Percentiles rank a stretch among this genome's conserved stretches.
phyloP scores from a whole-genome alignment of 768 basidiomycete species.

The Punctularia strigosozonata region DNA sequence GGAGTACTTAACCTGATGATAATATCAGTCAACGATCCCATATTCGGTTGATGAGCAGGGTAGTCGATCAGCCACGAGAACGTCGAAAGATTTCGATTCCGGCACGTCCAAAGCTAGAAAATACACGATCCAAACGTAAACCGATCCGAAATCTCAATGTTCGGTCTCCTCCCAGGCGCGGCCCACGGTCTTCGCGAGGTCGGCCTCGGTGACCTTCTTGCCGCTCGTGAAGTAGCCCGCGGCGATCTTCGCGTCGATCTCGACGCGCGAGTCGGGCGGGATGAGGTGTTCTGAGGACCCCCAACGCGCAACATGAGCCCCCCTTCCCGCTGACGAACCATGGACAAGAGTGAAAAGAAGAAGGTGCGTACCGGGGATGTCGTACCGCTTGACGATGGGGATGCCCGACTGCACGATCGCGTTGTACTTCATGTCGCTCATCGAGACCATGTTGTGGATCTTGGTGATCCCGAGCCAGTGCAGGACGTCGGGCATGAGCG shows the following conservation, averaged over 20 bases:
- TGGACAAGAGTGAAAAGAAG: not conserved
- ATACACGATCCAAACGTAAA: not conserved
- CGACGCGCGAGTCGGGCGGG: slow-evolving; percentile 81
- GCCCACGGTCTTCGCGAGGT: slow-evolving; percentile 78
- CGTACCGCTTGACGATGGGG: slow-evolving; percentile 69
- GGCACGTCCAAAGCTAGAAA: too few relatives aligned
- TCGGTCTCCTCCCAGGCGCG: slow-evolving; percentile 87
- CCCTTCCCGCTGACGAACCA: not conserved
- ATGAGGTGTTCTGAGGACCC: slow-evolving; percentile 67
- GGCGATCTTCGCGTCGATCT: slow-evolving; percentile 95
- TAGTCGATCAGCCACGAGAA: too few relatives aligned
- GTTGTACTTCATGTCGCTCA: slow-evolving; percentile 95
- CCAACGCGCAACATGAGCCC: not conserved
- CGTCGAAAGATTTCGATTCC: too few relatives aligned
- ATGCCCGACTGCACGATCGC: slow-evolving; percentile 89
- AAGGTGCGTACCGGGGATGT: slow-evolving; percentile 56
- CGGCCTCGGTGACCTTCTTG: slow-evolving; percentile 64
- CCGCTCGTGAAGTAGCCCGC: slow-evolving; percentile 85
- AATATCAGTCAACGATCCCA: too few relatives aligned
- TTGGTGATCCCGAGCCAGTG: slow-evolving; percentile 91
- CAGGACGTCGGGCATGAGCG: slow-evolving; percentile 90
- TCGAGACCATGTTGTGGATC: slow-evolving; percentile 82
- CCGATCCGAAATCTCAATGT: slow-evolving; percentile 30
- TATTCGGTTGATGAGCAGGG: too few relatives aligned
- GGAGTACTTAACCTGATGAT: too few relatives aligned